Base-by-base conservation (phyloP, 1,284 basidiomycete genomes). In the Ustilago curta region DNA sequence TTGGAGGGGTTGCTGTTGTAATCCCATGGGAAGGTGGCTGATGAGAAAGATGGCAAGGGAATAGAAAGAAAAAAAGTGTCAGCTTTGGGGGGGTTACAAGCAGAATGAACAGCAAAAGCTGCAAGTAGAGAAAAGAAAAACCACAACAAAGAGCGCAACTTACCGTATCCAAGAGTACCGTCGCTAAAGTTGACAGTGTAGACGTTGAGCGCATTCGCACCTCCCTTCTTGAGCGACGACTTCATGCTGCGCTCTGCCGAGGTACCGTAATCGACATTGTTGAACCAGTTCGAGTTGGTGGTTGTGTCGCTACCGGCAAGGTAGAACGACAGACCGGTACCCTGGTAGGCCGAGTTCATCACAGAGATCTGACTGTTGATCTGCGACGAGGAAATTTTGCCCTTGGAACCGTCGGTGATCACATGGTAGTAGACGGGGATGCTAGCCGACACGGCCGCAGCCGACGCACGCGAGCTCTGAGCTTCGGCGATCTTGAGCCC, bases 241-340 rank as follows among this genome's bases (percentile, higher is more conserved):
- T 90, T 90, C 89, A 90, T 90, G 4, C 84, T 77, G 4, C 86
- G 87, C 82, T 90, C 89, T 23, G 84, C 77, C 19, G 85, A 83
- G 47, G 77, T 84, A 56, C 81, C 83, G 12, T 87, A 87, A 16
- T 86, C 88, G 59, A 85, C 88, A 19, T 80, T 83, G 78, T 86
- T 86, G 86, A 88, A 90, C 88, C 88, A 90, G 64, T 86, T 82
- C n/a, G 86, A 56, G 82, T 89, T 89, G 60, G 83, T 75, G 1
- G 61, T 69, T 4, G 58, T 64, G 47, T 63, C 70, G 25, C 87
- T 88, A 40, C 82, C 83, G 37, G 86, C 87, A 27, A 90, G 87
- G 3, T 70, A 79, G 85, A 88, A 90, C 31, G 85, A 84, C 49
- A 89, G 84, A 19, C 87, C 87, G 29, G 86, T 79, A 39, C 74